Conservation (phyloP, 176 grass and related monocot species). For the Cymbopogon citratus region DNA sequence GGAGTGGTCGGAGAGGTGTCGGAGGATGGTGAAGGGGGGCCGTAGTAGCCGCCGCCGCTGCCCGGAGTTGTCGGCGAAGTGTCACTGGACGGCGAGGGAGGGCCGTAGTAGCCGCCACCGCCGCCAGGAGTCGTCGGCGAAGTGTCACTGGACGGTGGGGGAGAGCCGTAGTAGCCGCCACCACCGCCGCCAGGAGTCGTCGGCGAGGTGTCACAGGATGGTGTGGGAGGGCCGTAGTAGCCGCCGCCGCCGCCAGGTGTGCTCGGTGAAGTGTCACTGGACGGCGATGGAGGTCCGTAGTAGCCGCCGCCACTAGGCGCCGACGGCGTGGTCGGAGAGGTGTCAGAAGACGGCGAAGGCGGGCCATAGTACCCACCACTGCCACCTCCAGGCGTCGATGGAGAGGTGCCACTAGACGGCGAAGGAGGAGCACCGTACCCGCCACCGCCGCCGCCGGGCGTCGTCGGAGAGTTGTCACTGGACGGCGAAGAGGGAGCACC, state of each 20-base stretch:
- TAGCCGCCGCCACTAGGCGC: background rate
- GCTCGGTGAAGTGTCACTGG: background rate
- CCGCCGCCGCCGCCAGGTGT: background rate
- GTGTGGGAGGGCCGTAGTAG: too few relatives aligned
- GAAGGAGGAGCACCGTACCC: background rate
- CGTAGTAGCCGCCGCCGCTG: background rate
- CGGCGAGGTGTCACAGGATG: too few relatives aligned
- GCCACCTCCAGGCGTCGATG: slow-evolving; percentile 7
- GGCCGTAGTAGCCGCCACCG: background rate
- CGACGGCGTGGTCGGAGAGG: background rate
- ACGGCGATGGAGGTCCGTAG: background rate
- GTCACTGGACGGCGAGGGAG: background rate
- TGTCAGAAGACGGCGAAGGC: background rate
- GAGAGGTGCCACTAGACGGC: background rate
- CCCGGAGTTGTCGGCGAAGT: background rate
- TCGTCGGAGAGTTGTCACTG: background rate
- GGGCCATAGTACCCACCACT: background rate
- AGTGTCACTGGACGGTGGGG: too few relatives aligned
- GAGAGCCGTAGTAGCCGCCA: too few relatives aligned
- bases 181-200: too few relatives aligned
- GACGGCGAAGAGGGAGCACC: background rate
- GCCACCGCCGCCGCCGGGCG: background rate
- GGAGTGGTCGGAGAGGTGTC: slow-evolving; percentile 9
- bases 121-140: too few relatives aligned
- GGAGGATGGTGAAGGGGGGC: background rate